Evolutionary conservation across 2,329 filamentous ascomycete species (phyloP).

Genomic region (Aspergillus felis): DNA sequence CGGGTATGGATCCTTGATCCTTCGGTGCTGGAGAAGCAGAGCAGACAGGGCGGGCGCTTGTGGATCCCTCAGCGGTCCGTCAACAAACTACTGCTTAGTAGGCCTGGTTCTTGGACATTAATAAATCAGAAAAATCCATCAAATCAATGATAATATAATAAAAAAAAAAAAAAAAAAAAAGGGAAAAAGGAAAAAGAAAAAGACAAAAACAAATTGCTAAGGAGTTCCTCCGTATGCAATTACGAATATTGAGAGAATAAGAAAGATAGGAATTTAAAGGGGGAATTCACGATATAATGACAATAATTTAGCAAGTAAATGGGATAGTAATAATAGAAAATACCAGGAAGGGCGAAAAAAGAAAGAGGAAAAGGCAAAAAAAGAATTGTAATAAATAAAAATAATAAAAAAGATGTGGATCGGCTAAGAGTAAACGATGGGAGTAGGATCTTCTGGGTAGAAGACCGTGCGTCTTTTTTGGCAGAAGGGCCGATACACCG

Average conservation of each 20-base stretch:
- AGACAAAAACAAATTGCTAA: neutral
- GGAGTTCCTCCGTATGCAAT: conserved; percentile 5
- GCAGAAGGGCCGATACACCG: conserved; percentile 14
- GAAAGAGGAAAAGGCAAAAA: neutral
- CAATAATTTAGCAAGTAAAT: conserved; percentile 3
- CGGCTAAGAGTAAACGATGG: neutral
- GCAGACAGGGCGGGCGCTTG: conserved; percentile 1
- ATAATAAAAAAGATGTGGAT: neutral
- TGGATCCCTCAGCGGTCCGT: conserved; percentile 14
- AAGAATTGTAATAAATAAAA: neutral
- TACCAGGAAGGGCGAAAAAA: neutral
- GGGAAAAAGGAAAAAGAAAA: neutral
- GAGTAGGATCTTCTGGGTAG: conserved; percentile 13
- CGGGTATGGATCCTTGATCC: conserved; percentile 9
- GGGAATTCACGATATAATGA: conserved; percentile 4
- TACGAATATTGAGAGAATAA: conserved; percentile 6
- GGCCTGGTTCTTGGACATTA: conserved; percentile 4
- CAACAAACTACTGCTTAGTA: conserved; percentile 10
- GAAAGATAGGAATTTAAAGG: neutral
- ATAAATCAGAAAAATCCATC: conserved; percentile 11
- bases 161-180: neutral
- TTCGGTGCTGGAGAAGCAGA: conserved; percentile 7
- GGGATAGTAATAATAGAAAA: neutral
- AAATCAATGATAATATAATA: neutral
- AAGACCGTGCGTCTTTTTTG: conserved; percentile 13